Evolutionary conservation across 768 basidiomycete genomes (phyloP).

Genomic region (Phanerochaete carnosa): DNA sequence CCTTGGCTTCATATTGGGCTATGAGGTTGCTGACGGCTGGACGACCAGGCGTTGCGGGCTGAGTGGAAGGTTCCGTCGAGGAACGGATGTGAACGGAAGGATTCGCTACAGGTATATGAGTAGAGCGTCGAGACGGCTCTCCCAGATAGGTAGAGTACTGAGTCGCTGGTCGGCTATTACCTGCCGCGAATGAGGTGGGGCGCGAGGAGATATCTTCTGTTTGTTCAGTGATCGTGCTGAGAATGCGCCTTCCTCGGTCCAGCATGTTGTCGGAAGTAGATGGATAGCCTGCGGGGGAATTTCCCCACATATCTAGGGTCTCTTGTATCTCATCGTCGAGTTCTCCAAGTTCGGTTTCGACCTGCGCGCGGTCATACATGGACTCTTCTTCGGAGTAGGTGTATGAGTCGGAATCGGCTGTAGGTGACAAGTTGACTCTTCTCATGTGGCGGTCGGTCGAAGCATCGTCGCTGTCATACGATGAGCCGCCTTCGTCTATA

Average conservation of each 20-base stretch:
- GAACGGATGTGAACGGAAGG: constrained; percentile 50
- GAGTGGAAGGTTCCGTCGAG: constrained; percentile 53
- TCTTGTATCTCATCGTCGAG: constrained; percentile 66
- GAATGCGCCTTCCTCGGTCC: constrained; percentile 42
- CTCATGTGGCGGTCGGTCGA: constrained; percentile 48
- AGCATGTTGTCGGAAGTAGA: constrained; percentile 34
- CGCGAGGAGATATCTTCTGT: constrained; percentile 67
- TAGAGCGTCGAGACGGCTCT: constrained; percentile 47
- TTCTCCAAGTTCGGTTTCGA: constrained; percentile 64
- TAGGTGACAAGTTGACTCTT: constrained; percentile 53
- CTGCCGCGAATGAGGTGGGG: constrained; percentile 40
- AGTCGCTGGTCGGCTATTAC: constrained; percentile 28
- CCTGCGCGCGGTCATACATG: constrained; percentile 45
- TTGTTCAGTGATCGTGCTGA: constrained; percentile 77
- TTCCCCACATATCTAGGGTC: constrained; percentile 61
- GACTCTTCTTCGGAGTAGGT: constrained; percentile 59
- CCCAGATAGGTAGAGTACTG: constrained; percentile 30
- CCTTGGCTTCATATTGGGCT: constrained; percentile 63
- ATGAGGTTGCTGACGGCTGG: constrained; percentile 47
- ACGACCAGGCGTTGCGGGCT: constrained; percentile 34
- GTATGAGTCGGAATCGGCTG: constrained; percentile 50
- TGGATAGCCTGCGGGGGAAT: not conserved
- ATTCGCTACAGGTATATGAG: constrained; percentile 36
- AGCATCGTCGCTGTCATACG: constrained; percentile 41
- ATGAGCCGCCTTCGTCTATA: constrained; percentile 45